Base-by-base conservation (phyloP, 1,284 basidiomycete species). In the Irpex rosettiformis region DNA sequence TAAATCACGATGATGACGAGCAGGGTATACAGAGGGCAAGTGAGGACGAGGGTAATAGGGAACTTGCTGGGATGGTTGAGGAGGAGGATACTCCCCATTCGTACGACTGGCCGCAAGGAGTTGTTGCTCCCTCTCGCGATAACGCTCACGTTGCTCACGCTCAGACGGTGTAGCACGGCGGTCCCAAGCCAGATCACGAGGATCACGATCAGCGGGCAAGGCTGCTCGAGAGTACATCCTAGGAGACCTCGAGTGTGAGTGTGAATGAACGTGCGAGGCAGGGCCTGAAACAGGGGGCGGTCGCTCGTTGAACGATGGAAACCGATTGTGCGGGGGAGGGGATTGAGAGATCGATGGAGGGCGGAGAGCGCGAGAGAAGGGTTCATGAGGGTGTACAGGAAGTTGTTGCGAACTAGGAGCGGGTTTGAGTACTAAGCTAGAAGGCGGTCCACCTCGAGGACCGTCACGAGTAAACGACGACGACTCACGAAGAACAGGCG, bases 351-450 rank as follows among this genome's bases (percentile, higher is more conserved):
- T 73, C 1, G 86, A 87, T 1, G 77, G 73, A 4, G 80, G 76
- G 0, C 75, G 76, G 37, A 73, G 67, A 16, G 73, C 73, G n/a
- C 79, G 77, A 52, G 71, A 66, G 63, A 82, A 85, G 0, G 77
- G 75, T 28, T 88, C 85, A 40, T 73, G 74, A 1, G 82, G 80
- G 52, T 79, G 80, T 62, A 60, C 72, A 11, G 65, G 68, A 53
- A 27, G 70, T 67, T 1, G 78, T 76, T 79, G 79, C 55, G 77
- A 78, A 56, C 83, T 81, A 10, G 85, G 84, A 7, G 83, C 75
- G n/a, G 85, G 82, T 63, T 88, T 85, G 1, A 91, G 72, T 4
- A 88, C 72, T 16, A 89, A 67, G 21, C 77, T 78, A 56, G 54
- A 54, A 13, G 82, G 79, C 6, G 81, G 79, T 5, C 74, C 72